Evolutionary conservation across 192 early-diverging fungal species (phyloP).

Genomic region (Backusella liffmaniae): DNA sequence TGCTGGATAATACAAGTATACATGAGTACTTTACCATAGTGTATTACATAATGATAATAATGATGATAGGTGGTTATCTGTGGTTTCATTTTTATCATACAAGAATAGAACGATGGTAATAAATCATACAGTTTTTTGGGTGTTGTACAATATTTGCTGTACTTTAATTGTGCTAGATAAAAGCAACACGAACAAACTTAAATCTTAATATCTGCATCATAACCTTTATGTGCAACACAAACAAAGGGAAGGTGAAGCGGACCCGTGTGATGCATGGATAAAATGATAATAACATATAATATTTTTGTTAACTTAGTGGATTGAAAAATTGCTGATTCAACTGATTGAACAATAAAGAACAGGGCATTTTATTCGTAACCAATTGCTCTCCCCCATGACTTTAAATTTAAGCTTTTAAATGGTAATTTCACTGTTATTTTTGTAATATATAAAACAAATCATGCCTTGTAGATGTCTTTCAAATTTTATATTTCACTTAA

Average conservation of each 20-base stretch:
- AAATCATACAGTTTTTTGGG: too few species aligned
- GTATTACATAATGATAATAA: too few species aligned
- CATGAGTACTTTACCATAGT: too few species aligned
- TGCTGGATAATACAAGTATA: too few species aligned
- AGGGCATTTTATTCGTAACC: background rate
- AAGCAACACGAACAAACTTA: background rate
- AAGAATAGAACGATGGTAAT: background rate
- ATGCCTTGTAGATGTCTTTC: background rate
- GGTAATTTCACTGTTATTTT: background rate
- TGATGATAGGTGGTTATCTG: too few species aligned
- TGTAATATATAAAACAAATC: background rate
- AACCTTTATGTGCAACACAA: background rate
- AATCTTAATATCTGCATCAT: background rate
- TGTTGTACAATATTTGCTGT: background rate
- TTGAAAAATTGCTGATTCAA: background rate
- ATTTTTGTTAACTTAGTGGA: background rate
- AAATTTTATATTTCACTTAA: conserved; percentile 2
- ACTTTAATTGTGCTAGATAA: background rate
- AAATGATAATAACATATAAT: background rate
- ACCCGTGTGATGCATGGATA: background rate
- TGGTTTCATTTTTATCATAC: background rate
- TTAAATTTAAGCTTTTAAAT: background rate
- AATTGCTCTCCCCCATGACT: background rate
- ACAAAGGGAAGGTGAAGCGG: background rate
- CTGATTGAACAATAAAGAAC: background rate